Conservation (phyloP, 345 rosid genomes). For the Durio zibethinus region DNA sequence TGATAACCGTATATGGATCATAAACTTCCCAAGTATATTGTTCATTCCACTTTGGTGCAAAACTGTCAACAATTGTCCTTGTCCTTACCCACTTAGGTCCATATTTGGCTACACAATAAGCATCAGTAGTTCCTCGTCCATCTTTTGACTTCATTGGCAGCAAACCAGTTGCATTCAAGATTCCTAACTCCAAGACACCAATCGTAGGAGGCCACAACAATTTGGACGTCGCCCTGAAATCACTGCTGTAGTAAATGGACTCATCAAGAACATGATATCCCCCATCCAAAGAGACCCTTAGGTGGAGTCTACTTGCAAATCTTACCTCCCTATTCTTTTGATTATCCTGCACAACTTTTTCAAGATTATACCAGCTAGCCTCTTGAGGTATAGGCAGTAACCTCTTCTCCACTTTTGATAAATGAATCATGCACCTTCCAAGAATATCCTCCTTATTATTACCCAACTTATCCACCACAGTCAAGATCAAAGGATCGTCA, state of each 20-base stretch:
- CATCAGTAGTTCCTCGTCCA: conserved; percentile 43
- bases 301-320: conserved; percentile 44
- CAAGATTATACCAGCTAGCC: conserved; percentile 42
- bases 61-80: conserved; percentile 39
- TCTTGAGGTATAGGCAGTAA: conserved; percentile 21
- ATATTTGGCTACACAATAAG: conserved; percentile 51
- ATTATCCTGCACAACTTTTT: not conserved
- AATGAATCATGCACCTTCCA: conserved; percentile 39
- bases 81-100: conserved; percentile 53
- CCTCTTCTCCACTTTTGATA: conserved; percentile 46
- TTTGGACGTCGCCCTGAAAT: conserved; percentile 44
- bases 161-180: conserved; percentile 41
- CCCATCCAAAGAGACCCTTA: conserved; percentile 48
- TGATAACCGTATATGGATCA: conserved; percentile 47
- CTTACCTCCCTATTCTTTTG: conserved; percentile 8
- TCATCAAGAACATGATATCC: conserved; percentile 56
- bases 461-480: conserved; percentile 31
- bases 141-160: conserved; percentile 45
- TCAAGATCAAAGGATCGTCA: conserved; percentile 37
- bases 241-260: conserved; percentile 49
- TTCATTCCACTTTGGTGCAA: conserved; percentile 45
- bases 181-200: conserved; percentile 54
- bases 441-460: conserved; percentile 34
- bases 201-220: conserved; percentile 35
- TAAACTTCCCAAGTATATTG: conserved; percentile 60